These are phyloP conservation scores for Brassica juncea DNA, from an alignment of 345 rosid genomes.

Conservation along the genomic window DNA sequence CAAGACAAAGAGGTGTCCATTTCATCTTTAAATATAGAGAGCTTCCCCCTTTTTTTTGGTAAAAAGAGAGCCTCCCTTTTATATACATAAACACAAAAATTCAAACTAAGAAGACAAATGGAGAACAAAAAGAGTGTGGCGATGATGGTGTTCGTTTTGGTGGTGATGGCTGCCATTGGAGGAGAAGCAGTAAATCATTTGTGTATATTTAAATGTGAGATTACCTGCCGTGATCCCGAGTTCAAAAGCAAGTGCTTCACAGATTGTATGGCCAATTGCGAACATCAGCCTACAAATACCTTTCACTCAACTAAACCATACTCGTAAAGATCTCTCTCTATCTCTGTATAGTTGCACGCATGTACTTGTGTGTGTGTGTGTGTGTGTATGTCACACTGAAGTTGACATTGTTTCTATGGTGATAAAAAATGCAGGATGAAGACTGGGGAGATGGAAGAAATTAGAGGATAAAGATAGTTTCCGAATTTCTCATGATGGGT, in stretches of 20 bases:
- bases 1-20: background rate
- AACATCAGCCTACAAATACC: background rate
- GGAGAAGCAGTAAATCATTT: conserved; percentile 6
- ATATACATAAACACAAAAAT: background rate
- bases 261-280: background rate
- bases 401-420: background rate
- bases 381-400: background rate
- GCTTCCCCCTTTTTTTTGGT: no score
- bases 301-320: background rate
- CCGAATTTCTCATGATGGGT: background rate
- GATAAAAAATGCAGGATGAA: background rate
- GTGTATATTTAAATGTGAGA: background rate
- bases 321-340: background rate
- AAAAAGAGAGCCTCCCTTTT: background rate
- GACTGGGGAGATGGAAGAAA: background rate
- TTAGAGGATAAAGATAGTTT: background rate
- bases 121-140: background rate
- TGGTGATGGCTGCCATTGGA: background rate
- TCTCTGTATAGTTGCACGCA: background rate
- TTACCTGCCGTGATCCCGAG: background rate
- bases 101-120: background rate
- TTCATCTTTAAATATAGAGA: conserved; percentile 1
- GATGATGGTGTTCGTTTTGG: background rate
- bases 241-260: background rate
- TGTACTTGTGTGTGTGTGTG: background rate